phyloP scores from a whole-genome alignment of 306 rosid species.

The Spatholobus suberectus region DNA sequence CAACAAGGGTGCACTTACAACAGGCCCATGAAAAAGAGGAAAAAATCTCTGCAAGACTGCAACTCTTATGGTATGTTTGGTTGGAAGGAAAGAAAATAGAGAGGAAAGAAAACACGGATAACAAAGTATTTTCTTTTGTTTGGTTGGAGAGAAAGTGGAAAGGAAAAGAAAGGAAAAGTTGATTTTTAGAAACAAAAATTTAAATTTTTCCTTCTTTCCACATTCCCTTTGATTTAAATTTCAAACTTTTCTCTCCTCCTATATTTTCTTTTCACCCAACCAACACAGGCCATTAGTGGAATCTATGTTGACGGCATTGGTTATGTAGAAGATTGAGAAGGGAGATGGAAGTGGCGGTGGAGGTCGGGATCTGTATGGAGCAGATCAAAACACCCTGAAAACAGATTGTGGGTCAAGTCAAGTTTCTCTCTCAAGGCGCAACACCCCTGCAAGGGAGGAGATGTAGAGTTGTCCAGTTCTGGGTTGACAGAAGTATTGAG shows the following conservation, averaged over 20 bases:
- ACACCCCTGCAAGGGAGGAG: neutral
- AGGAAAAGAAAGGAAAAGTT: no score
- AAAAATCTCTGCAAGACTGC: neutral
- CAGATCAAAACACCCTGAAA: neutral
- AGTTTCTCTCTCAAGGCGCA: neutral
- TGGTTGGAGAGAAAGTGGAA: no score
- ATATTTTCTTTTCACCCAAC: no score
- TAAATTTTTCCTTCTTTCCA: no score
- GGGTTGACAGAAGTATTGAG: neutral
- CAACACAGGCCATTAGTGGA: no score
- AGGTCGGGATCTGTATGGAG: neutral
- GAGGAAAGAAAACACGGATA: no score
- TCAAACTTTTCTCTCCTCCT: no score
- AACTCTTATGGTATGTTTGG: no score
- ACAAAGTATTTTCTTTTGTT: no score
- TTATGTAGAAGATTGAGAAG: neutral
- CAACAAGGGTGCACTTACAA: neutral
- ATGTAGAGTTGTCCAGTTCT: neutral
- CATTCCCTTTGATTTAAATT: no score
- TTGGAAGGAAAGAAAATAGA: no score
- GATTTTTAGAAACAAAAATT: no score
- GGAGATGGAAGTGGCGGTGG: neutral
- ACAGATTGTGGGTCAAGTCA: neutral
- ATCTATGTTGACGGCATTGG: neutral
- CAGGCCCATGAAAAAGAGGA: neutral